Evolutionary conservation across 192 early-diverging fungal species (phyloP), one percentile per base, ranked within the genome.

Genomic region (Rhizophagus clarus): DNA sequence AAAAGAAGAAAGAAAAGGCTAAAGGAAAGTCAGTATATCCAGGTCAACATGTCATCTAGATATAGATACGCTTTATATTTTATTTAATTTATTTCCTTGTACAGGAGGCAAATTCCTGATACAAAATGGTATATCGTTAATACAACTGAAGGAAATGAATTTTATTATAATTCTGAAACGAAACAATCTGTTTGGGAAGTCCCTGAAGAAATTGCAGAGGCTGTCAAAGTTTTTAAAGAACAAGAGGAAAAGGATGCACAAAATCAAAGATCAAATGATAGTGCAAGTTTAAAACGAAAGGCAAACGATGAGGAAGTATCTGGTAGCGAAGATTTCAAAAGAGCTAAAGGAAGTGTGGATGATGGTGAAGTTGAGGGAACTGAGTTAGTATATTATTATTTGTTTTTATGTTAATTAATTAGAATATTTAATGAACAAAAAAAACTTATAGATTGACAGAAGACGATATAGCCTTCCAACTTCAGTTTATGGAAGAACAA

Each of bases 91-190:
- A 31, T 81, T 0, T 49, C 40, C 81, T 28, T 67, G 66, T 22
- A 28, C 74, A 89, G 88, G 56, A 84, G 81, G 51, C 82, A 88
- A 45, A 89, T 96, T 42, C 88, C 92, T 34, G 88, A 89, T 45
- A 89, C 92, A 0, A 72, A 81, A 8, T 96, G 95, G 95, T 88
- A 88, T 61, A 90, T 96, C 69, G 90, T 95, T 1, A 84, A 87
- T 45, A 95, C 94, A 15, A 90, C 84, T 40, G 72, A 85, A 12
- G 90, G 92, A 15, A 88, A 93, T 61, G 93, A 94, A 51, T 96
- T 94, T 82, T 96, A 89, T 79, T 92, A 92, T 80, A 91, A 95
- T 85, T 82, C 88, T 71, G 84, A 91, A 34, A 93, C 92, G 4
- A 90, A 91, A 61, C 78, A 84, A 26, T 90, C 91, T 9, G 85